Evolutionary conservation across 495 filamentous ascomycete genomes (phyloP).

Genomic region (Penicillium antarcticum): DNA sequence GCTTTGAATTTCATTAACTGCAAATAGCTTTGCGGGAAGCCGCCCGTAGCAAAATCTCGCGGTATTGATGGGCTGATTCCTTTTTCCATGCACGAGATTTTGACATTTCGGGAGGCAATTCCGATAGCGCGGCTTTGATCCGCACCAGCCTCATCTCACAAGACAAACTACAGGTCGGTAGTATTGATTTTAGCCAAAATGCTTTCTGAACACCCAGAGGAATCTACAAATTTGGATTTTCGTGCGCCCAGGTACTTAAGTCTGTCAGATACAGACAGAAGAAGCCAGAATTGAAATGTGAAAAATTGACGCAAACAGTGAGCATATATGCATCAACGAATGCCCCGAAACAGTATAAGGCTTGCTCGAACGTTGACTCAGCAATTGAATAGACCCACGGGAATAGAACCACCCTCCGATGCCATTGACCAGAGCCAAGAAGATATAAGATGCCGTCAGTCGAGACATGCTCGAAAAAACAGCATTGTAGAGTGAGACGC

Average conservation of each 20-base stretch:
- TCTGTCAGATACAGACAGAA: neutral
- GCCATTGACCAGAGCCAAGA: neutral
- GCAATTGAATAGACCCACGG: neutral
- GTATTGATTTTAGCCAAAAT: no score
- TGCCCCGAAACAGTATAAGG: neutral
- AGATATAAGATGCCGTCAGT: neutral
- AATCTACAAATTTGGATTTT: no score
- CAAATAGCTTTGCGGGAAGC: no score
- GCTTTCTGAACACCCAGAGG: no score
- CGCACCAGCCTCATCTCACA: no score
- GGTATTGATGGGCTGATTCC: no score
- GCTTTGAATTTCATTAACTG: no score
- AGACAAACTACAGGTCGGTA: no score
- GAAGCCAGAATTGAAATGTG: neutral
- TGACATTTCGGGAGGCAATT: no score
- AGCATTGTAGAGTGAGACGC: neutral
- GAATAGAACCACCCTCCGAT: neutral
- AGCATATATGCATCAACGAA: neutral
- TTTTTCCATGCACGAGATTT: no score
- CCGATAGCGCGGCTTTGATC: no score
- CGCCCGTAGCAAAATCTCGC: no score
- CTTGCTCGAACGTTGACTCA: neutral
- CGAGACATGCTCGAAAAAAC: neutral
- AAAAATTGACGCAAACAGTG: neutral
- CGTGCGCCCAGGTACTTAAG: neutral